A percentile compares a stretch with the other conserved stretches of the same genome.
Evolutionary conservation across 495 filamentous ascomycete genomes (phyloP).

Genomic region (Tirmania nivea): DNA sequence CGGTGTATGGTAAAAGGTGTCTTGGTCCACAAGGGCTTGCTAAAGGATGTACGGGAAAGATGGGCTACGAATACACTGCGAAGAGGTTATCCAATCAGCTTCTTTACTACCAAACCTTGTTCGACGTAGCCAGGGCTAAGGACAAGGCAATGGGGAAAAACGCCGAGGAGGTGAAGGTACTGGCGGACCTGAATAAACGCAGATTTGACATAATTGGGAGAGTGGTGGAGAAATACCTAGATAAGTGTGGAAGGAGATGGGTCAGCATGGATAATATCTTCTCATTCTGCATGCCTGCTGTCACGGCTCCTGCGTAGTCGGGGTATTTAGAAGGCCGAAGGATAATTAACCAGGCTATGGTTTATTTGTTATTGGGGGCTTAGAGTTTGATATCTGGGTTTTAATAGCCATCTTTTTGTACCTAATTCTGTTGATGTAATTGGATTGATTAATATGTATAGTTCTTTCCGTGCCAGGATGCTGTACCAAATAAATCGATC

Average conservation of each 20-base stretch:
- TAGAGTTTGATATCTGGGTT: no score
- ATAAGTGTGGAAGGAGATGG: constrained; percentile 86
- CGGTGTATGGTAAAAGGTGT: constrained; percentile 75
- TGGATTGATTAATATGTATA: no score
- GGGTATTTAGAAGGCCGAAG: no score
- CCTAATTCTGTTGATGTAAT: no score
- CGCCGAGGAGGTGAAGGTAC: constrained; percentile 34
- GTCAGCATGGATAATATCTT: constrained; percentile 91
- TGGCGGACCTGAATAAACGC: constrained; percentile 58
- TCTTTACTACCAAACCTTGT: constrained; percentile 63
- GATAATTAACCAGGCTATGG: no score
- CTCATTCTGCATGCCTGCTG: constrained; percentile 27
- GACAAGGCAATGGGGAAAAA: constrained; percentile 7
- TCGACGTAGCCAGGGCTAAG: constrained; percentile 71
- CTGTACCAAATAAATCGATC: no score
- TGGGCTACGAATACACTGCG: constrained; percentile 76
- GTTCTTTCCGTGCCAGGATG: no score
- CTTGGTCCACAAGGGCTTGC: constrained; percentile 67
- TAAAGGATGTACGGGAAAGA: constrained; percentile 61
- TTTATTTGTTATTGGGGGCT: no score
- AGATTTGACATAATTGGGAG: constrained; percentile 53
- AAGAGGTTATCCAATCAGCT: constrained; percentile 86
- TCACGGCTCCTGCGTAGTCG: constrained; percentile 10
- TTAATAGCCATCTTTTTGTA: no score
- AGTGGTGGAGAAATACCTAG: constrained; percentile 70